Evolutionary conservation across 176 grass and related monocot species (phyloP), one percentile per base, ranked within the genome.

Genomic region (Lolium rigidum): DNA sequence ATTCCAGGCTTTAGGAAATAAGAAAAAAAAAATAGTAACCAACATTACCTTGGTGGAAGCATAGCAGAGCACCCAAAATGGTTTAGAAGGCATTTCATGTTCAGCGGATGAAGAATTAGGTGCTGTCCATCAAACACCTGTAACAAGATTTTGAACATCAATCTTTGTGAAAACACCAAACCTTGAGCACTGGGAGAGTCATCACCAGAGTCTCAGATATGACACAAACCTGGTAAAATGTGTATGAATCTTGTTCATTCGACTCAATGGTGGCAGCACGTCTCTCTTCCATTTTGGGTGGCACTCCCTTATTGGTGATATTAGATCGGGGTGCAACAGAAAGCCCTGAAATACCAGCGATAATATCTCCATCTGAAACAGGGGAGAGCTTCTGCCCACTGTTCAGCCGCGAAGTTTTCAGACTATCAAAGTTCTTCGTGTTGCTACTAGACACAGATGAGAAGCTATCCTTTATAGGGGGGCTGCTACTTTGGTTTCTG

Each of bases 61-160:
- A 91, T 93, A 87, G 91, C 90, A 83, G 86, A 86, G 80, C 87
- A 86, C 56, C 92, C 88, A 66, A 80, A 96, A 83, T 99, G 94
- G 88, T 96, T 90, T 51, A 94, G 82, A 84, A 99, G 88, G 81
- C 94, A 96, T 86, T 94, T 96, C 97, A 96, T 94, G 88, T 93
- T 99, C 51, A 99, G 72, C 11, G 97, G 93, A 88, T 99, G 97
- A 76, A 99, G 92, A 83, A 99, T 96, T 55, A 99, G 87, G 77
- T 92, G 90, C 50, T 99, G 97, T 31, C 94, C 97, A 94, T 99
- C 97, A 57, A 83, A 86, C 60, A 86, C 89, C 94, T 99, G 72
- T 31, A 66, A 92, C 22, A 82, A 82, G 80, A 78, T 87, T 77
- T 63, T 77, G 84, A 86, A 39, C 14, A 78, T 84, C 41, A 14